Conservation (phyloP, 148 eudicot genomes). For the Bassia scoparia region DNA sequence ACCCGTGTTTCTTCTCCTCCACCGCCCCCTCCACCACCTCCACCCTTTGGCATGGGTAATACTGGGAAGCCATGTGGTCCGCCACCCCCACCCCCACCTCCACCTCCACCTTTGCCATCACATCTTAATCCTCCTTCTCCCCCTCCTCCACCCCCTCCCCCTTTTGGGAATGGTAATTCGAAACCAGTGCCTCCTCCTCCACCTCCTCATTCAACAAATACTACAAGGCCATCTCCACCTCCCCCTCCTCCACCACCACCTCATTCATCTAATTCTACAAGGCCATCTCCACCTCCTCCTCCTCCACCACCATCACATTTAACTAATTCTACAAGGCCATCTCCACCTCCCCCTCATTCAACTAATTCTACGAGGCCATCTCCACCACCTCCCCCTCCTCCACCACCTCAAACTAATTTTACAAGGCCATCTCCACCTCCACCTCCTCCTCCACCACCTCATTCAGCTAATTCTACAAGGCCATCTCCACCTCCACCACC, state of each 20-base stretch:
- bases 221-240: constrained; percentile 14
- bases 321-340: constrained; percentile 7
- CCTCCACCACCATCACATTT: constrained; percentile 54
- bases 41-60: constrained; percentile 21
- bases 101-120: constrained; percentile 25
- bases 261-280: constrained; percentile 15
- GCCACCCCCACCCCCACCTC: constrained; percentile 52
- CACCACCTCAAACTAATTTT: not conserved
- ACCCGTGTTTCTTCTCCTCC: constrained; percentile 16
- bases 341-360: constrained; percentile 37
- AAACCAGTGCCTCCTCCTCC: constrained; percentile 35
- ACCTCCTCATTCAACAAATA: constrained; percentile 46
- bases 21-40: constrained; percentile 18
- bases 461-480: constrained; percentile 10
- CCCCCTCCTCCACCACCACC: constrained; percentile 34
- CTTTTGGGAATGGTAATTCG: constrained; percentile 17
- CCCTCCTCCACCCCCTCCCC: constrained; percentile 21
- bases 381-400: constrained; percentile 29
- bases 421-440: constrained; percentile 31
- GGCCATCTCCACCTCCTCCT: constrained; percentile 38
- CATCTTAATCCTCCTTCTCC: not conserved
- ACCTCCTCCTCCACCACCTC: constrained; percentile 33
- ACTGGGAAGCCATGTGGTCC: constrained; percentile 15
- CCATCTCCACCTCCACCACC: constrained; percentile 36
- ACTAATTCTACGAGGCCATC: constrained; percentile 11